Evolutionary conservation across 2,329 filamentous ascomycete genomes (phyloP).

Genomic region (Aureobasidium lini): DNA sequence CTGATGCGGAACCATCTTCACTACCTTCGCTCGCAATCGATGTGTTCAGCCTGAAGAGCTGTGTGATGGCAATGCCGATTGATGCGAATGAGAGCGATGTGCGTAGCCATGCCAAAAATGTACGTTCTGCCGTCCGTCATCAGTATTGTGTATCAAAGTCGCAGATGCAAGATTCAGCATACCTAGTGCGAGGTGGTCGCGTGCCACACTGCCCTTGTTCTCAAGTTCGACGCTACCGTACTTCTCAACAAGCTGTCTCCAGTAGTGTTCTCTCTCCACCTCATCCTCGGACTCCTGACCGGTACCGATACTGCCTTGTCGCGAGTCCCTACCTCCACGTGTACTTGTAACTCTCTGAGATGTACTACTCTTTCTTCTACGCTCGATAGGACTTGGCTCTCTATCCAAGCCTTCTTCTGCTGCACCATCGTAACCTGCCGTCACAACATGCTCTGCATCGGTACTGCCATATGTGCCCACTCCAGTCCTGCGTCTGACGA

Average conservation of each 20-base stretch:
- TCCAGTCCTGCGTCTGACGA: constrained; percentile 24
- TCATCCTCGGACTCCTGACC: constrained; percentile 15
- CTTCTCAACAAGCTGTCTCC: constrained; percentile 47
- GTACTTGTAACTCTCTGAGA: background rate
- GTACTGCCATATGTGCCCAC: constrained; percentile 12
- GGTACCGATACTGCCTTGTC: background rate
- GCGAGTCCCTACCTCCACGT: background rate
- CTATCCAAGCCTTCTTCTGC: constrained; percentile 17
- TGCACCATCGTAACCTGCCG: constrained; percentile 18
- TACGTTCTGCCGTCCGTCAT: constrained; percentile 54
- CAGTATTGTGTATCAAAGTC: background rate
- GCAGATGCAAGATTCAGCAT: constrained; percentile 17
- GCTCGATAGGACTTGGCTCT: constrained; percentile 4
- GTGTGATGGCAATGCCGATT: constrained; percentile 76
- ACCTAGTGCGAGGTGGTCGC: constrained; percentile 77
- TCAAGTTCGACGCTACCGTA: constrained; percentile 68
- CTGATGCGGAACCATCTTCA: constrained; percentile 20
- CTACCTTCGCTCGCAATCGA: constrained; percentile 36
- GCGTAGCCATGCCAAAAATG: constrained; percentile 77
- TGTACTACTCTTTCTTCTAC: constrained; percentile 5
- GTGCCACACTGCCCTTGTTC: constrained; percentile 76
- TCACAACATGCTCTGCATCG: background rate
- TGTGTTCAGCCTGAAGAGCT: constrained; percentile 76
- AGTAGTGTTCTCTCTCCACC: constrained; percentile 39
- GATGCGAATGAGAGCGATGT: constrained; percentile 75